Base-by-base conservation (phyloP, 1,139 yeast species). In the Geotrichum citri-aurantii region DNA sequence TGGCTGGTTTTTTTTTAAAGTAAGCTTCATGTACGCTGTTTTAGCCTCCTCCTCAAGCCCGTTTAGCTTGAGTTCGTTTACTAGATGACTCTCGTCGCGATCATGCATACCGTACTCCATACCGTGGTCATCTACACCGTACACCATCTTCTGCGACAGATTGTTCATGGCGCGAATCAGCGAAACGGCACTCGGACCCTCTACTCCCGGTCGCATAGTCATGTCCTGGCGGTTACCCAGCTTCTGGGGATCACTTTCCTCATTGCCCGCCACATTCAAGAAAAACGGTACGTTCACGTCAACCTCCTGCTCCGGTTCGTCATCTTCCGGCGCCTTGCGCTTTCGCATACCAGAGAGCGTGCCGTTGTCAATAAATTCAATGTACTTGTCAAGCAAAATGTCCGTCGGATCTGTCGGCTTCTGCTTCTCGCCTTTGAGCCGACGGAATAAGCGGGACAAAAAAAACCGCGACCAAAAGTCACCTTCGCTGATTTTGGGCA, bases 381-480 rank as follows among this genome's bases (percentile, higher is more conserved):
- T 75, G 69, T 93, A 93, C 68, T 87, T 86, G 72, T 93, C 99
- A 62, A 93, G 77, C 6, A 91, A 79, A 11, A 85, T 80, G 71
- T 93, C 99, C 56, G 95, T 92, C 62, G 96, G 80, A 64, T 88
- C 91, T 65, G 84, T 85, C 1, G 82, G 74, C 67, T 84, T 83
- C 57, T 90, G 81, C 65, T 85, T 85, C 69, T 93, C 99, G 61
- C 99, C 99, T 69, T 97, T 80, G 49, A 93, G 77, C 67, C 93
- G 82, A 66, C 97, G 79, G 69, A 92, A 93, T 61, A 93, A 75
- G 66, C 91, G 86, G 1, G 97, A 90, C 66, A 89, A 85, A 77
- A 93, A 93, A 69, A 93, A 95, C 62, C 98, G 78, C n/a, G 96
- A 88, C 99, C 99, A 93, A 66, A 93, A 93, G 68, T 88, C 96